Conservation (phyloP, 495 filamentous ascomycete species). For the Chaetomium tenue region DNA sequence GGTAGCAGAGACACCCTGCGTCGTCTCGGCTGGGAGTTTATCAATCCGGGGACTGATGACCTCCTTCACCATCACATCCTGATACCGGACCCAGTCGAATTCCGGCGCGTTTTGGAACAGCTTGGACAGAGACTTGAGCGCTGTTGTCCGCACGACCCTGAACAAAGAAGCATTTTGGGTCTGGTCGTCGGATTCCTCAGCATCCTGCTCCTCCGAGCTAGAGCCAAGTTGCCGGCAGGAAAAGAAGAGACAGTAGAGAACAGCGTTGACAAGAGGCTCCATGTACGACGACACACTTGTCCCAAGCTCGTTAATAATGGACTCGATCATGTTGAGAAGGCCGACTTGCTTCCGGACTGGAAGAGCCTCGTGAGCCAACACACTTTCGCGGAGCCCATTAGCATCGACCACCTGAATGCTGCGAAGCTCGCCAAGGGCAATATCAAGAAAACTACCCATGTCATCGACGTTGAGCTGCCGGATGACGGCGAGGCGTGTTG, state of each 20-base stretch:
- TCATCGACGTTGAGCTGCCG: constrained; percentile 57
- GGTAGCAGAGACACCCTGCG: constrained; percentile 80
- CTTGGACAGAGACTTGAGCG: constrained; percentile 73
- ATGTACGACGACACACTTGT: constrained; percentile 62
- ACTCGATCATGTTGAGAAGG: constrained; percentile 82
- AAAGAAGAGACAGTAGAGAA: constrained; percentile 73
- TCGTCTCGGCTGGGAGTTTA: constrained; percentile 80
- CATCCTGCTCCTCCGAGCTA: constrained; percentile 40
- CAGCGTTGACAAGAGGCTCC: constrained; percentile 62
- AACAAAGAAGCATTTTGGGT: constrained; percentile 55
- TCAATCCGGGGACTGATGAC: constrained; percentile 72
- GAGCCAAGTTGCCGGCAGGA: constrained; percentile 60
- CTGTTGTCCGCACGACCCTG: constrained; percentile 68
- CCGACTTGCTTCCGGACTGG: constrained; percentile 77
- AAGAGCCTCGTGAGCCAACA: constrained; percentile 55
- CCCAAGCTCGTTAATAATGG: constrained; percentile 81
- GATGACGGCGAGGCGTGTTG: constrained; percentile 59
- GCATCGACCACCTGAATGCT: constrained; percentile 57
- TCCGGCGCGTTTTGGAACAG: constrained; percentile 67
- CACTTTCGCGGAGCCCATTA: constrained; percentile 44
- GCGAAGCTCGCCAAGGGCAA: constrained; percentile 70
- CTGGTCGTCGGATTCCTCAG: constrained; percentile 52
- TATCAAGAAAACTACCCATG: constrained; percentile 73
- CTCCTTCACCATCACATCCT: constrained; percentile 66
- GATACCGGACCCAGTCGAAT: constrained; percentile 69